Conservation (phyloP, 2,329 filamentous ascomycete species). For the Monilinia vaccinii-corymbosi region DNA sequence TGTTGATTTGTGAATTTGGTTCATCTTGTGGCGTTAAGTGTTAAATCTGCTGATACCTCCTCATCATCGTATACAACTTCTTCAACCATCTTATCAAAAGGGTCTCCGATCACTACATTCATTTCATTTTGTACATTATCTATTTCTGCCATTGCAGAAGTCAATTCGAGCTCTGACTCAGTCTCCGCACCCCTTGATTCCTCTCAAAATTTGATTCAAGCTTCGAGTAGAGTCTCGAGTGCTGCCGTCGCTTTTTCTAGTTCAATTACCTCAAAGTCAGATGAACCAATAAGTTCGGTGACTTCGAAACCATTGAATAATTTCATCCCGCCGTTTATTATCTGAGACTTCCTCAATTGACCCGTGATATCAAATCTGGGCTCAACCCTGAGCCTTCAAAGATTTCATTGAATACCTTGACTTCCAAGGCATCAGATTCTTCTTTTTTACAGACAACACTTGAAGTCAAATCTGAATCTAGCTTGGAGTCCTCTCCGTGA, state of each 20-base stretch:
- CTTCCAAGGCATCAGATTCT: neutral
- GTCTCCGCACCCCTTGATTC: neutral
- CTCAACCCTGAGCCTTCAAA: neutral
- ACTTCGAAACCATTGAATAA: neutral
- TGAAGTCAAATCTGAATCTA: neutral
- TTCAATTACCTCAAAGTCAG: neutral
- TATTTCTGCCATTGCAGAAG: neutral
- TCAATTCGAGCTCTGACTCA: neutral
- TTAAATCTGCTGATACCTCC: slow-evolving; percentile 7
- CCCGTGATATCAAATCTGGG: neutral
- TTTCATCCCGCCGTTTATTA: neutral
- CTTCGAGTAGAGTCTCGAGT: neutral
- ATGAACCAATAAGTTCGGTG: neutral
- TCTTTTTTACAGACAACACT: neutral
- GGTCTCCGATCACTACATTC: slow-evolving; percentile 5
- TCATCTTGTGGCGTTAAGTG: slow-evolving; percentile 6
- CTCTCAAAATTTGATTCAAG: neutral
- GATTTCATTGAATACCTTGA: neutral
- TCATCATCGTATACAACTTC: neutral
- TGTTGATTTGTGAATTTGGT: neutral
- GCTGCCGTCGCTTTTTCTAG: neutral
- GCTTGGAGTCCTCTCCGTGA: neutral
- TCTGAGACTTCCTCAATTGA: neutral
- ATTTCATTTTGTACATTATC: neutral
- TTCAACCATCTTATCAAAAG: slow-evolving; percentile 7